These are phyloP conservation scores for Paspalum notatum DNA, from an alignment of 176 grass and related monocot species.

Conservation along the genomic window DNA sequence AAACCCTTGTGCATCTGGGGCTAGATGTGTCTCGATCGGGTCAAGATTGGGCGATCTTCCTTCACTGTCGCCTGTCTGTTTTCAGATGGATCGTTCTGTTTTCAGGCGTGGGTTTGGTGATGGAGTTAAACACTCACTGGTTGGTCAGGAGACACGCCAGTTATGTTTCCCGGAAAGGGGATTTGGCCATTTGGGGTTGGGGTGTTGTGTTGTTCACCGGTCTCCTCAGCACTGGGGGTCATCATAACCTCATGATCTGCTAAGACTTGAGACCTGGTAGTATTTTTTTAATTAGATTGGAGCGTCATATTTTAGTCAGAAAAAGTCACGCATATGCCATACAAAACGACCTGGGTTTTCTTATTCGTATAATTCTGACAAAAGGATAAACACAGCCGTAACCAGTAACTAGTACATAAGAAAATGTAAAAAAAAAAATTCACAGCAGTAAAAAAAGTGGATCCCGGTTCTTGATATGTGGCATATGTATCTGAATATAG, in stretches of 20 bases:
- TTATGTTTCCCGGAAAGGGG: constrained; percentile 5
- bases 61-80: constrained; percentile 20
- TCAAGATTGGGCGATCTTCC: constrained; percentile 26
- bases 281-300: not conserved
- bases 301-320: not conserved
- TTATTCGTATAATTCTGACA: not conserved
- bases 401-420: not conserved
- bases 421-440: not conserved
- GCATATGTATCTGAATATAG: not conserved
- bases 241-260: constrained; percentile 29
- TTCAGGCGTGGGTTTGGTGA: constrained; percentile 32
- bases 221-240: constrained; percentile 28
- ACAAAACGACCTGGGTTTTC: not conserved
- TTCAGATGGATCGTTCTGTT: not conserved
- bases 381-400: too few relatives aligned
- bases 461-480: not conserved
- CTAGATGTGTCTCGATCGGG: not conserved
- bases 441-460: not conserved
- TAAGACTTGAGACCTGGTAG: not conserved
- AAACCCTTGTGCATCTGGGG: not conserved
- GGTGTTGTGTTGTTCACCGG: constrained; percentile 44
- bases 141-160: constrained; percentile 10
- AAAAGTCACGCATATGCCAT: not conserved
- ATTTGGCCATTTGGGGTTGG: not conserved
- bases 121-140: constrained; percentile 23